Evolutionary conservation across 352 stramenopile species (phyloP), one percentile per base, ranked within the genome.

Genomic region (Phytophthora ohioensis): DNA sequence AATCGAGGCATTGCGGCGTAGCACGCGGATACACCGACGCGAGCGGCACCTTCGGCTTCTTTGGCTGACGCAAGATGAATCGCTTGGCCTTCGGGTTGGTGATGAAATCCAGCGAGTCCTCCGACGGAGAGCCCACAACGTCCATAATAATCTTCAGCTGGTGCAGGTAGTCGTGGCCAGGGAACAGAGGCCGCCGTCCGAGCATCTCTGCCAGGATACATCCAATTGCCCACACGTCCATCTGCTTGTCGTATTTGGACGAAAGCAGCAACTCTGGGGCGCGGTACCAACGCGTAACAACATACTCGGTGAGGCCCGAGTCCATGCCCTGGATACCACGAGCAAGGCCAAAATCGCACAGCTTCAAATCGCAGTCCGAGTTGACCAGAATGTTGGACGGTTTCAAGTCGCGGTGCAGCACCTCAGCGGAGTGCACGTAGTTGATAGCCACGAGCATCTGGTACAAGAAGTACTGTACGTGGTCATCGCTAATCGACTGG

Each of bases 91-190:
- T 96, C 7, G 89, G 89, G 67, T 96, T 96, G 13, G 89, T 96
- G 66, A 96, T 96, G 59, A 96, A 96, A 66, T 96, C 89, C 39
- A 96, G 69, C 32, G 83, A 83, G 53, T 93, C 84, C 57, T 96
- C 89, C 5, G 82, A 76, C 12, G 89, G 89, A 15, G 87, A 94
- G 3, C 89, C 89, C 32, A 96, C 86, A 47, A 96, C 89, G 36
- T 96, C 89, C 89, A 96, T 96, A 58, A 96, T 96, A 76, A 96
- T 96, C 71, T 96, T 96, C 31, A 96, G 76, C 57, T 96, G 89
- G 57, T 96, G 87, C 43, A 96, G 69, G 64, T 96, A 96, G 68
- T 96, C 89, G 54, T 96, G 89, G 10, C 89, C 89, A 34, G 89
- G 89, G 52, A 96, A 96, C 5, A 96, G 81, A n/a, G 89, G 89